Base-by-base conservation (phyloP, 192 early-diverging fungal species). In the Coemansia sp. region DNA sequence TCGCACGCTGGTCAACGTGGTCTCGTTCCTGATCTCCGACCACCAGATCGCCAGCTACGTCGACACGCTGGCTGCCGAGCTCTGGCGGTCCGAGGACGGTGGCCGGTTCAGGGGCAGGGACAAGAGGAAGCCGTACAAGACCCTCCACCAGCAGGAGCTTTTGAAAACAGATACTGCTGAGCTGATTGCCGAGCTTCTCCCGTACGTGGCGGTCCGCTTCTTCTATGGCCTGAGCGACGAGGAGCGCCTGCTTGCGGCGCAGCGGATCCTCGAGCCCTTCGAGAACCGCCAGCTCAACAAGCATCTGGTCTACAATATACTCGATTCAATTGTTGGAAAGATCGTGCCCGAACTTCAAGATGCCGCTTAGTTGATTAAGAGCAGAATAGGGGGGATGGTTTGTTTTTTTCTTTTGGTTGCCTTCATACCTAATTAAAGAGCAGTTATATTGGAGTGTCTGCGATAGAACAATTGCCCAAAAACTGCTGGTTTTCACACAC, bases 241-340 rank as follows among this genome's bases (percentile, higher is more conserved):
- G 38, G 80, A 83, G 19, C 59, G 80, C 6, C 47, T 69, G 49
- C 26, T 77, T 52, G 80, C 80, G 3, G 75, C 80, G 2, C 67
- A 69, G 58, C 59, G 80, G 19, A 83, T 83, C 23, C 63, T 83
- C 10, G 80, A 83, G 47, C 80, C 80, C 10, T 83, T 83, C 61
- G 80, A 83, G 69, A 83, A 83, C 45, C 68, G 70, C 6, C 80
- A 83, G 66, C 71, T 83, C 40, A 83, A 83, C 65, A 83, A 83
- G 72, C 80, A 83, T 54, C 38, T 83, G 62, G 60, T 77, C 23
- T 83, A 83, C 71, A 83, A 65, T 71, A 43, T 77, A 6, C 61
- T 83, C 18, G 80, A 83, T 41, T 63, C 76, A 0, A 59, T 83
- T 75, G 71, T 77, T 47, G 76, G 74, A 48, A 83, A 83, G 44